Evolutionary conservation across 441 rosid species (phyloP), one percentile per base, ranked within the genome.

Genomic region (Mallotus japonicus): DNA sequence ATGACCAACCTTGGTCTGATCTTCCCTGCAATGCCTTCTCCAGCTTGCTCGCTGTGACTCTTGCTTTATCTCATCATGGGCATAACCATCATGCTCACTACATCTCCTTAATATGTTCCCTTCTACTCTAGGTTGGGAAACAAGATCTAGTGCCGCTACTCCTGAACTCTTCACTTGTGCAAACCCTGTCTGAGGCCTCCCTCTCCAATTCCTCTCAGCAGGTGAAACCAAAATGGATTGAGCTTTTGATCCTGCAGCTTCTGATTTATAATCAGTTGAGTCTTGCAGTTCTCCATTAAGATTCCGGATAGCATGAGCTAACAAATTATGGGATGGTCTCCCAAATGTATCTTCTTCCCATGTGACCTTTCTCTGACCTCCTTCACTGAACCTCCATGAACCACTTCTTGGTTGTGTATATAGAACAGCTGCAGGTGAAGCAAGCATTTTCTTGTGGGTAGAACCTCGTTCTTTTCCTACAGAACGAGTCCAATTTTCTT

Each of bases 381-480:
- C 76, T n/a, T 62, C 55, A 64, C 13, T 44, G 15, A 11, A 42
- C 20, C 63, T 58, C 78, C 64, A 47, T 54, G 75, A 50, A 75
- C 71, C 64, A 61, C 75, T 76, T 74, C 83, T 83, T 42, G 89
- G 86, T 69, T 86, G 88, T 44, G 84, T 76, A 32, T 76, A 78
- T 34, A 82, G 65, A 74, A 67, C 62, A 40, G 87, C 64, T 40
- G 80, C 75, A 32, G 84, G 84, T 5, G 83, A 78, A 76, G 40
- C 56, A 71, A 60, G 63, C 22, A 55, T 59, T 24, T 62, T 64
- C 59, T 37, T 71, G 56, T 37, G 51, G 12, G 58, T 63, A 59
- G 51, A 70, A 49, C 69, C 8, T 17, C 70, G 40, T 40, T 42
- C 69, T 65, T 55, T 9, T 28, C 61, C 79, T 5, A 22, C 44